A percentile compares a stretch with the other conserved stretches of the same genome.
These are phyloP conservation scores for Forsythia viridissima DNA, from an alignment of 257 asterid genomes.

Conservation along the genomic window DNA sequence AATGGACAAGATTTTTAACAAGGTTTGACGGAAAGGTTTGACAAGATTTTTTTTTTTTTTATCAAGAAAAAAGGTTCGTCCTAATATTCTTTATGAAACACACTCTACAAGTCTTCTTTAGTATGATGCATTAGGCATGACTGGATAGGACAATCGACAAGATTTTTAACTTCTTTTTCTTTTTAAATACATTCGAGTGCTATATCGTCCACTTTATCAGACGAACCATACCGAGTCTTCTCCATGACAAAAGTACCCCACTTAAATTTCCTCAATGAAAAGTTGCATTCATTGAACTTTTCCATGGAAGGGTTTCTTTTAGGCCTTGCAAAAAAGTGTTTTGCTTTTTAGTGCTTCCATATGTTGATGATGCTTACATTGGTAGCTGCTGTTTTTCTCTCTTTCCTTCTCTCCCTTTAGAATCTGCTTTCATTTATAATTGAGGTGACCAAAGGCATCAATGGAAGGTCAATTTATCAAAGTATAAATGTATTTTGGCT, in stretches of 20 bases:
- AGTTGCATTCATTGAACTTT: slow-evolving; percentile 37
- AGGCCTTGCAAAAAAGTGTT: slow-evolving; percentile 33
- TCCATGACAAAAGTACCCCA: slow-evolving; percentile 29
- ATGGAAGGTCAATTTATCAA: background rate
- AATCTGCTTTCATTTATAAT: slow-evolving; percentile 40
- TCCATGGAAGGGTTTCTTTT: slow-evolving; percentile 14
- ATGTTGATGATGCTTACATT: slow-evolving; percentile 31
- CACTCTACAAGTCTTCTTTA: background rate
- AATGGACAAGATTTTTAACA: too few relatives aligned
- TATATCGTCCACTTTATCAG: background rate
- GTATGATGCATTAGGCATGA: background rate
- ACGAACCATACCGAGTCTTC: slow-evolving; percentile 22
- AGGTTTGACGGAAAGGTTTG: too few relatives aligned
- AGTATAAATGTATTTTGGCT: background rate
- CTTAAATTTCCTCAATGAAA: slow-evolving; percentile 31
- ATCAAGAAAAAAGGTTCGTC: too few relatives aligned
- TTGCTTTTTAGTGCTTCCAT: slow-evolving; percentile 24
- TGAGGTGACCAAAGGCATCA: slow-evolving; percentile 32
- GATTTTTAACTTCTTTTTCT: background rate
- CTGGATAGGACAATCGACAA: background rate
- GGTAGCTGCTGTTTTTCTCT: slow-evolving; percentile 10
- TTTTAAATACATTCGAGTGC: background rate
- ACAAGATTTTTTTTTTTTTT: too few relatives aligned
- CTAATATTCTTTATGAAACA: too few relatives aligned
- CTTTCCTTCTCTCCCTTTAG: slow-evolving; percentile 3